phyloP scores from a whole-genome alignment of 2,329 filamentous ascomycete genomes.

The Ascochyta rabiei region DNA sequence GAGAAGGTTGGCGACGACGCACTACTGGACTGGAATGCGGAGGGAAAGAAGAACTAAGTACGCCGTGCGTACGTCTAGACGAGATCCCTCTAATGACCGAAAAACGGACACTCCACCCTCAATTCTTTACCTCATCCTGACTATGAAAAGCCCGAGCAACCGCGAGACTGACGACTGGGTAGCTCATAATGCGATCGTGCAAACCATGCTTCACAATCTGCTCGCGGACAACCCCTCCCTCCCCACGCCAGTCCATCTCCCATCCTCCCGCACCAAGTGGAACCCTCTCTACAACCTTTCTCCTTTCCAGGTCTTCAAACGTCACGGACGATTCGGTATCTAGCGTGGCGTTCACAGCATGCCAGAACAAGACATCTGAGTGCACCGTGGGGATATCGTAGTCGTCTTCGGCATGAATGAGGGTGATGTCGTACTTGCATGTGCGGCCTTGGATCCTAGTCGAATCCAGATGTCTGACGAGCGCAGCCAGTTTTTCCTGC shows the following conservation, averaged over 20 bases:
- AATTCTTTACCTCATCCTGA: neutral
- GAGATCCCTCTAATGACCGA: neutral
- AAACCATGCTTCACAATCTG: conserved; percentile 62
- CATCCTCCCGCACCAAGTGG: conserved; percentile 59
- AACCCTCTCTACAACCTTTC: conserved; percentile 49
- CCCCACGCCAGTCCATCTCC: conserved; percentile 55
- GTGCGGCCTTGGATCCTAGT: conserved; percentile 38
- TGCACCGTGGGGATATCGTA: conserved; percentile 59
- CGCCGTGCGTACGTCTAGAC: neutral
- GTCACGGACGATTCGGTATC: conserved; percentile 39
- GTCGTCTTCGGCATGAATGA: conserved; percentile 61
- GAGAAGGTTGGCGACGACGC: conserved; percentile 51
- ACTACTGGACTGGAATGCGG: conserved; percentile 42
- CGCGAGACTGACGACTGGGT: conserved; percentile 60
- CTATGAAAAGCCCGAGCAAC: conserved; percentile 56
- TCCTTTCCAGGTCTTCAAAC: conserved; percentile 54
- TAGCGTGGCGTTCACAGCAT: conserved; percentile 59
- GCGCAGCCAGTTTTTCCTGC: conserved; percentile 56
- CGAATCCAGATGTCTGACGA: conserved; percentile 46
- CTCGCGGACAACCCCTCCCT: conserved; percentile 58
- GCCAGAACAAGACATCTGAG: conserved; percentile 59
- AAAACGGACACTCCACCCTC: neutral
- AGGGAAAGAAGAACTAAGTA: conserved; percentile 1
- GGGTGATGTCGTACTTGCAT: conserved; percentile 53
- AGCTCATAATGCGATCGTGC: conserved; percentile 65